Conservation (phyloP, 306 rosid genomes). For the Citrullus mucosospermus region DNA sequence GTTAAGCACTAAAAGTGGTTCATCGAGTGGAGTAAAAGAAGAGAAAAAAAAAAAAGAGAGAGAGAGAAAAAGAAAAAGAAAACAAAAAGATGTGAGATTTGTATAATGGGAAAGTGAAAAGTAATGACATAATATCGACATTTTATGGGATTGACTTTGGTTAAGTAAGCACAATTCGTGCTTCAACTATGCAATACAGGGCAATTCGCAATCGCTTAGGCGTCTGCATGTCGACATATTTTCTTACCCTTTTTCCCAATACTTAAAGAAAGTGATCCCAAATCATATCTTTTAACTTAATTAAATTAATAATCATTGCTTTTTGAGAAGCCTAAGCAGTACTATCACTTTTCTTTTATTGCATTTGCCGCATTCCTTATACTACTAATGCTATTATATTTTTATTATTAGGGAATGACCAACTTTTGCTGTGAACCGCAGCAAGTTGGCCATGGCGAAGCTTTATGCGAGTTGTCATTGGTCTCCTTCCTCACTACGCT, state of each 20-base stretch:
- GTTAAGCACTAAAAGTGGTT: background rate
- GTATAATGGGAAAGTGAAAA: background rate
- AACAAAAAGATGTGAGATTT: background rate
- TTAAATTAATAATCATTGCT: background rate
- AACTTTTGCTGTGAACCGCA: slow-evolving; percentile 5
- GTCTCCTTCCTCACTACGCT: background rate
- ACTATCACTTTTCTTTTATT: background rate
- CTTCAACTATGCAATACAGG: background rate
- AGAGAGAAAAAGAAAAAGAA: background rate
- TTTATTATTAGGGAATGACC: background rate
- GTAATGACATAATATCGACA: slow-evolving; percentile 43
- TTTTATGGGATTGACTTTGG: slow-evolving; percentile 1
- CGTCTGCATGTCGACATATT: slow-evolving; percentile 41
- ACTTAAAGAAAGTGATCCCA: background rate
- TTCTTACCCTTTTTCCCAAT: slow-evolving; percentile 13
- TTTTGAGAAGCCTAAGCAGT: background rate
- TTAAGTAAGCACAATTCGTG: background rate
- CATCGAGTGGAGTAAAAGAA: background rate
- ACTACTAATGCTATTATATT: background rate
- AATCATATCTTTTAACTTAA: background rate
- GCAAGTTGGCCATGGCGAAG: background rate
- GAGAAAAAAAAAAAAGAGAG: background rate
- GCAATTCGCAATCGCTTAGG: background rate
- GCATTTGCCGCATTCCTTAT: background rate
- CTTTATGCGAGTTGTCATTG: background rate